Base-by-base conservation (phyloP, 2,329 filamentous ascomycete species). In the Mycosphaerella sp. region DNA sequence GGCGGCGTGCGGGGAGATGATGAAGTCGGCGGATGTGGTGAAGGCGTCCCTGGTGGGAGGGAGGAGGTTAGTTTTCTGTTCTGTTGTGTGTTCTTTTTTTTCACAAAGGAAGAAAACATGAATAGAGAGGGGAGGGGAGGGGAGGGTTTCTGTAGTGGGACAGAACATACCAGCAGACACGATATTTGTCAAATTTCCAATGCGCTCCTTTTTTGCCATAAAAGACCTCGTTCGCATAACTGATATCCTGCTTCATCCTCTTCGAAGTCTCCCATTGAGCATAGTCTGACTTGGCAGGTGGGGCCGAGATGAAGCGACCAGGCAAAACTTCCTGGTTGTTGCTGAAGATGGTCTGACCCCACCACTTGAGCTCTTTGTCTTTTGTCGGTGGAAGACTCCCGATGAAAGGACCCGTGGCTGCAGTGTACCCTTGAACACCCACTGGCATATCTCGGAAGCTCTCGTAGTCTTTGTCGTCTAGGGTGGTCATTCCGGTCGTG, bases 171-270 rank as follows among this genome's bases (percentile, higher is more conserved):
- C 82, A 86, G 74, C 82, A 85, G 52, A 85, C 79, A 5, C 82
- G 75, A 61, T 83, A 77, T 61, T 82, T 79, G 50, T 77, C 76
- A 66, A 82, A 75, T 55, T 78, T 75, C 80, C 79, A 84, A 39
- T 68, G 63, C 10, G 71, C 73, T 28, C 76, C 75, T 16, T 76
- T 75, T 43, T 75, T 73, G 7, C 81, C 82, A 57, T 82, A 85
- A 56, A 82, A 83, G 1, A 79, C 72, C 41, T 75, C 68, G 50
- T 77, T 79, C 2, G 79, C 75, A 40, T 78, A 69, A n/a, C 73
- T 64, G 35, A 85, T 79, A 53, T 85, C 81, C 37, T 79, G 69
- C 63, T 81, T 79, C 8, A 85, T 71, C 16, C 68, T 66, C 1
- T 67, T 68, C 0, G 81, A 64, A 59, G 84, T 78, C 21, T 80